These are phyloP conservation scores for Apiotrichum montevideense DNA, from an alignment of 1,284 basidiomycete genomes.

Conservation along the genomic window DNA sequence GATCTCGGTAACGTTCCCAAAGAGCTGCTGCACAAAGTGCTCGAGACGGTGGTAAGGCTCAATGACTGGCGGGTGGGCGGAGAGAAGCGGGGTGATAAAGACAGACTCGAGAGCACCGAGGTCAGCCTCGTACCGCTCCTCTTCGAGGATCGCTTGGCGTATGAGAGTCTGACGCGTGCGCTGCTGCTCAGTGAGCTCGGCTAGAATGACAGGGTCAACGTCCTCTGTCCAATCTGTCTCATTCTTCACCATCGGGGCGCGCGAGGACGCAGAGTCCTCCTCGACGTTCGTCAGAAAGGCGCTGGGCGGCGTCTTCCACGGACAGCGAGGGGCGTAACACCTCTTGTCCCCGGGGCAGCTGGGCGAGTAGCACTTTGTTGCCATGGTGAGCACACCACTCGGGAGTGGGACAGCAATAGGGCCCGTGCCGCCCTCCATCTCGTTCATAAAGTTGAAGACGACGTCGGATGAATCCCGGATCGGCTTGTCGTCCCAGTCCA, in stretches of 20 bases:
- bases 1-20: constrained; percentile 78
- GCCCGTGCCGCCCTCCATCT: constrained; percentile 63
- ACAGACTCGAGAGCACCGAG: constrained; percentile 72
- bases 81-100: constrained; percentile 71
- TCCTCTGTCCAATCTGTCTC: constrained; percentile 61
- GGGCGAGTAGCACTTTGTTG: constrained; percentile 68
- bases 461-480: constrained; percentile 88
- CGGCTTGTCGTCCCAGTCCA: constrained; percentile 83
- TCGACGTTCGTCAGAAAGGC: constrained; percentile 23
- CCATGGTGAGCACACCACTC: constrained; percentile 51
- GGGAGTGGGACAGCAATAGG: constrained; percentile 52
- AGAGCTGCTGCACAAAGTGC: constrained; percentile 77
- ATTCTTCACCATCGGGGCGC: constrained; percentile 1
- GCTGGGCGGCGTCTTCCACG: constrained; percentile 53
- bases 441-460: constrained; percentile 93
- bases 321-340: constrained; percentile 63
- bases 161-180: constrained; percentile 84
- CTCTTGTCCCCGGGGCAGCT: constrained; percentile 40
- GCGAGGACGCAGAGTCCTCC: not conserved
- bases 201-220: constrained; percentile 62
- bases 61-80: constrained; percentile 67
- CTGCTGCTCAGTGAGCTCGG: constrained; percentile 65
- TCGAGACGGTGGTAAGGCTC: constrained; percentile 57
- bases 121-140: constrained; percentile 85
- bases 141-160: constrained; percentile 81